These are phyloP conservation scores for Thalassiosira sp. DNA, from an alignment of 352 stramenopile species.

Conservation along the genomic window DNA sequence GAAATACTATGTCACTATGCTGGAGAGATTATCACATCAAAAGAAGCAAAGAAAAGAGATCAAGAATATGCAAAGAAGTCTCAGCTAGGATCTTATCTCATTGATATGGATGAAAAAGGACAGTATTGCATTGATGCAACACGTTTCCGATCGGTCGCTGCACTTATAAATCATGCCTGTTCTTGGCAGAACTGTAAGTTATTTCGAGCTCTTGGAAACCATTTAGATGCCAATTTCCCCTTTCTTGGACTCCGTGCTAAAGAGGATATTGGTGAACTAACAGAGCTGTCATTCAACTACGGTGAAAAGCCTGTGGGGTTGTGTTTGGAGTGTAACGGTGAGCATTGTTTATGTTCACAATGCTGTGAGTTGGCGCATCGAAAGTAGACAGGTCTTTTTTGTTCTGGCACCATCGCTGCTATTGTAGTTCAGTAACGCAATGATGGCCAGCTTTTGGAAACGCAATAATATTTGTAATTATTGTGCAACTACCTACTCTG, in stretches of 20 bases:
- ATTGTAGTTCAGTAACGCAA: neutral
- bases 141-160: neutral
- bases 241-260: conserved; percentile 7
- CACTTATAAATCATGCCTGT: conserved; percentile 18
- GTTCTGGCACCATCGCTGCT: neutral
- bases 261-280: conserved; percentile 14
- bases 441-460: neutral
- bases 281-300: conserved; percentile 22
- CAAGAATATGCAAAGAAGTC: conserved; percentile 6
- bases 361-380: conserved; percentile 2
- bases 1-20: conserved; percentile 15
- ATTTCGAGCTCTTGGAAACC: conserved; percentile 11
- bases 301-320: conserved; percentile 1
- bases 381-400: neutral
- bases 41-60: conserved; percentile 12
- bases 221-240: conserved; percentile 22
- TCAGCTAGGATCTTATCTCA: neutral
- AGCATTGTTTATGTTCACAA: conserved; percentile 16
- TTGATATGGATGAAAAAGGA: conserved; percentile 21
- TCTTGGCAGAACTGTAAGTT: conserved; percentile 5
- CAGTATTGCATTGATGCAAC: conserved; percentile 10
- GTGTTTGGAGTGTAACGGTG: conserved; percentile 1
- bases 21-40: conserved; percentile 9
- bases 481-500: conserved; percentile 27
- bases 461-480: neutral